phyloP scores from a whole-genome alignment of 805 yeast genomes.

The Lipomyces spencermartinsiae region DNA sequence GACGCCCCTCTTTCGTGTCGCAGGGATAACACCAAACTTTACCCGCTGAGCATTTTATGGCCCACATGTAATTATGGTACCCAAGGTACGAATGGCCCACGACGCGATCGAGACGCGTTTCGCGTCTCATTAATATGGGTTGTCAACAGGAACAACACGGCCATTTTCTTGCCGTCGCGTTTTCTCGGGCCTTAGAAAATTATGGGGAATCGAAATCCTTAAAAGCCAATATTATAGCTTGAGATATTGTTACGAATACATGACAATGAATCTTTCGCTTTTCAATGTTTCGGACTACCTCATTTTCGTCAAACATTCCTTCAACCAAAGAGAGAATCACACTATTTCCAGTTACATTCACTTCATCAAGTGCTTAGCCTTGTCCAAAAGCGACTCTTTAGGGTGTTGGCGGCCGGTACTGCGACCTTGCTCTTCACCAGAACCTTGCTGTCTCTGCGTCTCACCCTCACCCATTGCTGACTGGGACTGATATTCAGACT shows the following conservation, averaged over 20 bases:
- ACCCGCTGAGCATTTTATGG: not conserved
- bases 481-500: conserved; percentile 1
- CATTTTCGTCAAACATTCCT: not conserved
- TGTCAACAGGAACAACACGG: too few species aligned
- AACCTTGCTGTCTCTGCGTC: not conserved
- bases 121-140: not conserved
- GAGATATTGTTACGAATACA: not conserved
- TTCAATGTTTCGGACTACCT: not conserved
- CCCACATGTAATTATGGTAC: not conserved
- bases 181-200: too few species aligned
- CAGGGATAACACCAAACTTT: not conserved
- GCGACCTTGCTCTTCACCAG: conserved; percentile 1
- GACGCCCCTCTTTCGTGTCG: not conserved
- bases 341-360: not conserved
- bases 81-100: not conserved
- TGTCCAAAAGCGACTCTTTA: conserved; percentile 2
- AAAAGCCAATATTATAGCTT: too few species aligned
- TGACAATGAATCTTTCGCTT: not conserved
- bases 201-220: too few species aligned
- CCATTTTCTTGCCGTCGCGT: too few species aligned
- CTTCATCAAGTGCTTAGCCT: conserved; percentile 12
- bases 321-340: not conserved
- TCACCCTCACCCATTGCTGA: not conserved
- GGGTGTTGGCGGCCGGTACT: not conserved
- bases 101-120: not conserved